Conservation (phyloP, 2,329 filamentous ascomycete species). For the Colletotrichum navitas region DNA sequence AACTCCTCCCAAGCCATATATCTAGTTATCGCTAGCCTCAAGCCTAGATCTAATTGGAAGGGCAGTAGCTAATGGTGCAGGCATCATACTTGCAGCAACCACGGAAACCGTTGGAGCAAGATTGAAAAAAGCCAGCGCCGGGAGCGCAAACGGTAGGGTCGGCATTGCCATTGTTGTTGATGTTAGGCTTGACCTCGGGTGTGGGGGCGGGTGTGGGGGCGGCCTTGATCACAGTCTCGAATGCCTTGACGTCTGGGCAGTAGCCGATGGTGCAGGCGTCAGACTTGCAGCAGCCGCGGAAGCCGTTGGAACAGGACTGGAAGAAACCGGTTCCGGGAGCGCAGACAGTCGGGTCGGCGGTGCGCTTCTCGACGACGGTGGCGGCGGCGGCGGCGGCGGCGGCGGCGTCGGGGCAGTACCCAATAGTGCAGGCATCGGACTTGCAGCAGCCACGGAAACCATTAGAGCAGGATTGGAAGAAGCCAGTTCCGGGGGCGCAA, state of each 20-base stretch:
- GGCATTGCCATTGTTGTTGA: no score
- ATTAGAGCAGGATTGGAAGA: slow-evolving; percentile 33
- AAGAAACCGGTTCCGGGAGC: slow-evolving; percentile 36
- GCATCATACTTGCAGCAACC: slow-evolving; percentile 36
- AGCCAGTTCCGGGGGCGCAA: slow-evolving; percentile 26
- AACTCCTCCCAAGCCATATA: neutral
- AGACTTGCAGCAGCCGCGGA: slow-evolving; percentile 30
- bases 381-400: neutral
- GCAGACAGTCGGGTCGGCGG: slow-evolving; percentile 18
- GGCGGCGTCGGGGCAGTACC: slow-evolving; percentile 23
- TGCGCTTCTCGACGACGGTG: neutral
- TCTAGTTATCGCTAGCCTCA: neutral
- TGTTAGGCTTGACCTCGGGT: no score
- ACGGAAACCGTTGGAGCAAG: slow-evolving; percentile 31
- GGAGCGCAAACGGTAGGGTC: slow-evolving; percentile 24
- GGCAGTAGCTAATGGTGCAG: slow-evolving; percentile 33
- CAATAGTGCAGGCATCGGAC: slow-evolving; percentile 27
- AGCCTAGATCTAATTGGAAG: slow-evolving; percentile 19
- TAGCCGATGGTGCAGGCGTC: slow-evolving; percentile 25
- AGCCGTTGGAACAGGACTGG: slow-evolving; percentile 34
- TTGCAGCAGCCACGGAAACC: slow-evolving; percentile 36
- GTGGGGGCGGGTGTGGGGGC: no score
- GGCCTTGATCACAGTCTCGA: neutral
- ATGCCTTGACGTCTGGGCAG: neutral
- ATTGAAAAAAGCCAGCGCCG: slow-evolving; percentile 35